Evolutionary conservation across 371 early-diverging fungal species (phyloP).

Genomic region (Funneliformis caledonium): DNA sequence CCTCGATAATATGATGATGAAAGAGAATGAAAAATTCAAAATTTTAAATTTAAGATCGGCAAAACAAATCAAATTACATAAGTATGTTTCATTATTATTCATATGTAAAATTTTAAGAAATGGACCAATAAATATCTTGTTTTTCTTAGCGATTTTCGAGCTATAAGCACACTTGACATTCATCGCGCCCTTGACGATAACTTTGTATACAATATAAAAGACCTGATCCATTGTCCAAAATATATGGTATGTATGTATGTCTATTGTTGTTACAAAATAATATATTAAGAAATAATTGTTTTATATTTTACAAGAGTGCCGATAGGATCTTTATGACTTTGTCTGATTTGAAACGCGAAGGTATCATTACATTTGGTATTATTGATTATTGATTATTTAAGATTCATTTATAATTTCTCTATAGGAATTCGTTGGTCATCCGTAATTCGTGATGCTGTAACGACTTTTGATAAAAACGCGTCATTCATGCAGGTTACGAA

Average conservation of each 20-base stretch:
- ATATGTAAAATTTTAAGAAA: background rate
- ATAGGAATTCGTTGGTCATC: conserved; percentile 6
- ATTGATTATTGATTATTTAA: background rate
- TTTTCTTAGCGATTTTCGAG: background rate
- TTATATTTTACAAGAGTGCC: background rate
- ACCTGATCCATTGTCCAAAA: background rate
- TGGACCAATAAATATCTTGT: background rate
- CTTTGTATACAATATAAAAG: conserved; percentile 16
- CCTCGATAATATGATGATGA: conserved; percentile 22
- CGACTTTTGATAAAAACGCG: background rate
- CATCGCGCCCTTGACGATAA: conserved; percentile 20
- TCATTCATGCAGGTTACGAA: background rate
- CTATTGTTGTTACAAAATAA: background rate
- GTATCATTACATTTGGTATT: background rate
- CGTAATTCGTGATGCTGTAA: background rate
- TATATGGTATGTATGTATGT: background rate
- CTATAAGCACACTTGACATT: conserved; percentile 19
- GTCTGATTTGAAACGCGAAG: background rate
- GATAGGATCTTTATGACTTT: conserved; percentile 2
- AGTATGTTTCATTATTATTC: background rate
- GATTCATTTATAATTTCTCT: background rate
- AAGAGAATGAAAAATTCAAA: conserved; percentile 27
- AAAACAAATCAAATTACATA: conserved; percentile 17
- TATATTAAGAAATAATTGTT: background rate
- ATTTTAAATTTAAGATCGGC: conserved; percentile 3